Base-by-base conservation (phyloP, 805 yeast species). In the Yarrowia porcina region DNA sequence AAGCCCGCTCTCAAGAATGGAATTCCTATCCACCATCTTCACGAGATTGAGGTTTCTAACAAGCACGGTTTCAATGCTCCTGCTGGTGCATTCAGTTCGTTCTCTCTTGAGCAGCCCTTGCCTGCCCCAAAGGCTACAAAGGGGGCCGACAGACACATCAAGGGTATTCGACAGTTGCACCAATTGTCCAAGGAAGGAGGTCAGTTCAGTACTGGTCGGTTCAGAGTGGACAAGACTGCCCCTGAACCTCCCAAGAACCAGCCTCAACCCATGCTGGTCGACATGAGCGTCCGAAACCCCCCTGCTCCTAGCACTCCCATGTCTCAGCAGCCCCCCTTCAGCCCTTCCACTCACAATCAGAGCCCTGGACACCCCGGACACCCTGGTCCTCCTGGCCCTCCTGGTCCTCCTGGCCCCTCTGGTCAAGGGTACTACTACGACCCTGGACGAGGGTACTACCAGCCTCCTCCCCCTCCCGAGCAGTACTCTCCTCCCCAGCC, bases 111-210 rank as follows among this genome's bases (percentile, higher is more conserved):
- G 10, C 41, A 28, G 27, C 52, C 25, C 0, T 1, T 28, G 5
- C 38, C 36, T 1, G 2, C 13, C 2, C 28, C 39, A 1, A 4
- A 1, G 17, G 3, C 50, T 11, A 6, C 21, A n/a, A 33, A 21
- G n/a, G 39, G 8, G 1, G 30, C 17, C 6, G 10, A 15, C 2
- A 20, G 57, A 9, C 21, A 23, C 28, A 49, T 49, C 57, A 49
- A 49, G 57, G 57, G 57, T 12, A 49, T 49, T 20, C 30, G 57
- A 1, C 57, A 49, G 41, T n/a, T 49, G 21, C 57, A 49, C 7
- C 25, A 33, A 20, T 13, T 49, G 23, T 33, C 41, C n/a, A 33
- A 35, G n/a, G 57, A 32, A 23, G 57, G 57, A 1, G 57, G 57
- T 2, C 57, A 49, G 41, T 49, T 49, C 17, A 21, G 23, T 12